A percentile compares a stretch with the other conserved stretches of the same genome.
phyloP scores from a whole-genome alignment of 2,329 filamentous ascomycete genomes.

The Bipolaris zeicola region DNA sequence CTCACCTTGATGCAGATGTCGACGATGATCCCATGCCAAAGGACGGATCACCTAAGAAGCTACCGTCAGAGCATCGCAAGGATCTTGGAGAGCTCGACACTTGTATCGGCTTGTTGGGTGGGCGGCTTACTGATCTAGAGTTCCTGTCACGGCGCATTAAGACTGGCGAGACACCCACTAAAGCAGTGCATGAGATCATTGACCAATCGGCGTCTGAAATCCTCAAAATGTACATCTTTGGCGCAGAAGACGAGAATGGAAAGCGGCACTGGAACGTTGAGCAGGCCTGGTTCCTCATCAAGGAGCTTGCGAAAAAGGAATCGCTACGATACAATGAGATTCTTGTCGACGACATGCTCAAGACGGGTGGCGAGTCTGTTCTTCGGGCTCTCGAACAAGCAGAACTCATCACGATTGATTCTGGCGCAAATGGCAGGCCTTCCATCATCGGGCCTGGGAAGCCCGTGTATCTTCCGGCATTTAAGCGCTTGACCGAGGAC shows the following conservation, averaged over 20 bases:
- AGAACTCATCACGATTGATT: conserved; percentile 80
- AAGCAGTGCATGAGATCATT: conserved; percentile 86
- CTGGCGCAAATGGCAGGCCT: conserved; percentile 74
- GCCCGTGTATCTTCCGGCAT: conserved; percentile 85
- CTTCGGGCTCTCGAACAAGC: conserved; percentile 81
- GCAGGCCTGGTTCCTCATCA: conserved; percentile 91
- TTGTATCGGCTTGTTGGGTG: conserved; percentile 82
- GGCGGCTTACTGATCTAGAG: conserved; percentile 92
- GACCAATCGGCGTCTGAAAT: conserved; percentile 89
- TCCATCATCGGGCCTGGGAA: conserved; percentile 78
- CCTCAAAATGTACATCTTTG: conserved; percentile 85
- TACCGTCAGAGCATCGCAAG: conserved; percentile 54
- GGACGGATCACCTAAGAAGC: conserved; percentile 49
- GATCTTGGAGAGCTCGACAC: conserved; percentile 76
- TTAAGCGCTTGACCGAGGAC: conserved; percentile 73
- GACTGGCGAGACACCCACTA: conserved; percentile 78
- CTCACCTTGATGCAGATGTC: conserved; percentile 68
- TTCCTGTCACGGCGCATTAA: conserved; percentile 90
- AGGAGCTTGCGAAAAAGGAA: conserved; percentile 71
- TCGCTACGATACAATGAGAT: conserved; percentile 84
- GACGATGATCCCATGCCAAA: conserved; percentile 48
- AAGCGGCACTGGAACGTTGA: conserved; percentile 75
- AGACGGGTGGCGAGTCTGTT: conserved; percentile 71
- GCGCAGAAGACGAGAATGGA: conserved; percentile 57
- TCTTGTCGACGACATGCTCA: conserved; percentile 76